phyloP scores from a whole-genome alignment of 2,329 filamentous ascomycete species.

The Aspergillus sp. region DNA sequence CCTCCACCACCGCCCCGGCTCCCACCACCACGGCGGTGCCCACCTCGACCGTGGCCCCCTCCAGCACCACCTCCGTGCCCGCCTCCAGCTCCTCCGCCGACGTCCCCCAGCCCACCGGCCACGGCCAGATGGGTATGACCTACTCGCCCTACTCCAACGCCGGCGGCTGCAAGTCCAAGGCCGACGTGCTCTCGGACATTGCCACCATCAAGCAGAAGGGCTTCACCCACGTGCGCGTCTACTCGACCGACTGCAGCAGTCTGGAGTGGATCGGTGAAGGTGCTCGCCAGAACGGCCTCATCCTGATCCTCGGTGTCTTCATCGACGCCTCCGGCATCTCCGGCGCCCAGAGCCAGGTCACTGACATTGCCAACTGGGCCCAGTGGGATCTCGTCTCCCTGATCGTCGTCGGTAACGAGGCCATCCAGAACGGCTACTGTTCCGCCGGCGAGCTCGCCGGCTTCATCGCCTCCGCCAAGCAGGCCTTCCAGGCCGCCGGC shows the following conservation, averaged over 20 bases:
- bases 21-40: conserved; percentile 20
- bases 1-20: conserved; percentile 19
- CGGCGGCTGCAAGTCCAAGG: conserved; percentile 61
- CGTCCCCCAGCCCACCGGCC: conserved; percentile 29
- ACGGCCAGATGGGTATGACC: conserved; percentile 67
- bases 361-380: conserved; percentile 67
- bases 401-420: conserved; percentile 88
- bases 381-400: conserved; percentile 75
- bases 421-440: conserved; percentile 71
- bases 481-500: conserved; percentile 59
- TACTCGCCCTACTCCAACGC: conserved; percentile 70
- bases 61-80: conserved; percentile 17
- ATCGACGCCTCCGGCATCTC: conserved; percentile 63
- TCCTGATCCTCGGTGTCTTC: conserved; percentile 85
- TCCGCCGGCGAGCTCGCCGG: conserved; percentile 60
- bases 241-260: conserved; percentile 86
- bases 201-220: conserved; percentile 60
- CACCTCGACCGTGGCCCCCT: conserved; percentile 11
- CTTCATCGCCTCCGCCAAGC: conserved; percentile 68
- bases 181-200: conserved; percentile 61
- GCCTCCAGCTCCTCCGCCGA: conserved; percentile 16
- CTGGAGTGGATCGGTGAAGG: conserved; percentile 73
- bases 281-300: conserved; percentile 63
- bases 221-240: conserved; percentile 73
- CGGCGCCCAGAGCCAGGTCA: conserved; percentile 70